phyloP scores from a whole-genome alignment of 306 rosid genomes.

The Amphicarpaea edgeworthii region DNA sequence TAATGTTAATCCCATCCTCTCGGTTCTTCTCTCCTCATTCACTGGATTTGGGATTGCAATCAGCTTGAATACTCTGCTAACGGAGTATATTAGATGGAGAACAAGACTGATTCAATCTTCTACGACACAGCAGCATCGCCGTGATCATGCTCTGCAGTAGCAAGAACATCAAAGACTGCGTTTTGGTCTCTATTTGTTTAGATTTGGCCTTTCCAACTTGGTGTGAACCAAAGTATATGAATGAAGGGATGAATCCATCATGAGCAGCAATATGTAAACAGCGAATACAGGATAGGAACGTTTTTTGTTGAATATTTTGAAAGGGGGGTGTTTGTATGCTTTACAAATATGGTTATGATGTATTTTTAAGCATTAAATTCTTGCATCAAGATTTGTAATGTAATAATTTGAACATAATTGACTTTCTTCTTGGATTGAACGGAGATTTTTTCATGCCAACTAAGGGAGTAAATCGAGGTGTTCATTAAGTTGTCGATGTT shows the following conservation, averaged over 20 bases:
- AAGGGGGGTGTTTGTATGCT: not conserved
- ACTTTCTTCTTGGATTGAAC: not conserved
- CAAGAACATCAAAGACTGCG: constrained; percentile 38
- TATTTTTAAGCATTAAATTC: not conserved
- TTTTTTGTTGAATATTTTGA: constrained; percentile 11
- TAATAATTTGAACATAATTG: not conserved
- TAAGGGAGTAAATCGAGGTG: too few species aligned
- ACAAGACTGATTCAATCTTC: constrained; percentile 58
- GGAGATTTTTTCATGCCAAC: too few species aligned
- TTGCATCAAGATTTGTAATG: not conserved
- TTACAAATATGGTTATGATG: not conserved
- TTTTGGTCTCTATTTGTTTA: not conserved
- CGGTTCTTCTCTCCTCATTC: constrained; percentile 73
- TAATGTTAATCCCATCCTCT: constrained; percentile 62
- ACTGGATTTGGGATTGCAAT: constrained; percentile 83
- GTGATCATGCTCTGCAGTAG: constrained; percentile 41
- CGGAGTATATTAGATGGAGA: constrained; percentile 75
- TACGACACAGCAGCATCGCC: constrained; percentile 30
- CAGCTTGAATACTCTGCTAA: constrained; percentile 65
- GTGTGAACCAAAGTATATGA: constrained; percentile 2
- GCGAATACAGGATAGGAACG: constrained; percentile 12
- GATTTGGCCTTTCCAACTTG: constrained; percentile 14
- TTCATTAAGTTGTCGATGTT: too few species aligned
- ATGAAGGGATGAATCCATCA: constrained; percentile 1
- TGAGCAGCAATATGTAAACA: not conserved